Evolutionary conservation across 805 yeast genomes (phyloP).

Genomic region (Yarrowia yakushimensis): DNA sequence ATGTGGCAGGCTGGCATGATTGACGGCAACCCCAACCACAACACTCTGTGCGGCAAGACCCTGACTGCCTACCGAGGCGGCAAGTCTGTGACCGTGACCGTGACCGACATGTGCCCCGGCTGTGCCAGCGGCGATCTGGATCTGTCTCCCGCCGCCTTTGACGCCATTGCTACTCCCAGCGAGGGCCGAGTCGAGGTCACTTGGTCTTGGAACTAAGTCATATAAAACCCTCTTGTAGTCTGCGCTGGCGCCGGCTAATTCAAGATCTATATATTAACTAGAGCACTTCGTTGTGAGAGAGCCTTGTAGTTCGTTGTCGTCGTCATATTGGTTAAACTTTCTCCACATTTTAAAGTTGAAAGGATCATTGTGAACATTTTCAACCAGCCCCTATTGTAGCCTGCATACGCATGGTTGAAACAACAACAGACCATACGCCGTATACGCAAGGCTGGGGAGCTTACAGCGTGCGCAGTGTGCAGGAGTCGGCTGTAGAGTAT

Average conservation of each 20-base stretch:
- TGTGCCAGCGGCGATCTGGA: slow-evolving; percentile 52
- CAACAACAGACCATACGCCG: no score
- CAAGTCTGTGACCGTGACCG: slow-evolving; percentile 53
- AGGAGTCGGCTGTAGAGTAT: no score
- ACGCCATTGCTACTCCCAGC: slow-evolving; percentile 47
- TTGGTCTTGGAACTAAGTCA: slow-evolving; percentile 43
- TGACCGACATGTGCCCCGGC: slow-evolving; percentile 56
- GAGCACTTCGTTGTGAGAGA: no score
- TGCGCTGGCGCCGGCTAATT: slow-evolving; percentile 9
- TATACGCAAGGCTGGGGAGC: no score
- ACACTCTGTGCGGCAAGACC: slow-evolving; percentile 50
- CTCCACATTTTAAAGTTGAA: no score
- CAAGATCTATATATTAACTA: slow-evolving; percentile 9
- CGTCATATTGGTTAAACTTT: no score
- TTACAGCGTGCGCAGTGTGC: no score
- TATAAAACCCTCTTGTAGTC: slow-evolving; percentile 9
- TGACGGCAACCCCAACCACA: slow-evolving; percentile 42
- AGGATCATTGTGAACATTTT: no score
- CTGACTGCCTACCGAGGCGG: slow-evolving; percentile 48
- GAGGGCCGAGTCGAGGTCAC: slow-evolving; percentile 54
- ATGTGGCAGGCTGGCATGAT: slow-evolving; percentile 44
- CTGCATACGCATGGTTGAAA: no score
- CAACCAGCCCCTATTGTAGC: no score
- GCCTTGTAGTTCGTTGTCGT: no score
- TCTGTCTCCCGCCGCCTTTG: slow-evolving; percentile 59